Evolutionary conservation across 2,329 filamentous ascomycete species (phyloP), one percentile per base, ranked within the genome.

Genomic region (Thielaviopsis punctulata): DNA sequence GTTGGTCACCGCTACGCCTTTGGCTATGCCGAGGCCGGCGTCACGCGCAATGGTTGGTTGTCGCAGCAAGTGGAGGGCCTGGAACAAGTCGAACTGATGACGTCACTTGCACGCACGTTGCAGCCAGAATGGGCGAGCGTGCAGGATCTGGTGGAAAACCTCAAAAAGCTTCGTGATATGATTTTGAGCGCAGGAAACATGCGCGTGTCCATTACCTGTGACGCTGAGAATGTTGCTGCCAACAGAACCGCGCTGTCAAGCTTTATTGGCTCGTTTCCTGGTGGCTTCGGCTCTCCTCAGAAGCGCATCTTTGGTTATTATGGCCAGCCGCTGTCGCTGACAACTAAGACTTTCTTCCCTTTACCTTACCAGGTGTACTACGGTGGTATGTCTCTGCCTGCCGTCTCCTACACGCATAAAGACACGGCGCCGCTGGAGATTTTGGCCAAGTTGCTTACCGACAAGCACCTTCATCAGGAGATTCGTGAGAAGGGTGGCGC

Each of bases 291-390:
- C 10, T 39, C 36, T 1, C 10, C 43, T 13, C 50, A 36, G 36
- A 52, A 52, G 9, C 50, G 36, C 18, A 22, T 52, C 1, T 50
- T 55, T 44, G 51, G 48, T 27, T 53, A 51, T 22, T 24, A 52
- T 22, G 54, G 48, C 6, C 54, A 53, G 39, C 47, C 53, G 10
- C 27, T 53, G 4, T 39, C 46, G 25, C 18, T 54, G 5, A 24
- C 48, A 27, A 71, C 72, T 57, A 92, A 88, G 64, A 82, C 87
- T 0, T 93, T 96, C 68, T 96, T 94, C 67, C 84, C 90, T 22
- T 73, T 98, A 18, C 92, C 92, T 0, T 98, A 95, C 67, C 92
- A 98, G 67, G 92, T 98, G 30, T 95, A 94, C 64, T 96, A 96
- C 63, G 87, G 90, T 7, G 84, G 82, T 15, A 73, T 92, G 45